A percentile compares a stretch with the other conserved stretches of the same genome.
These are phyloP conservation scores for Penicillium sp. DNA, from an alignment of 2,329 filamentous ascomycete genomes.

Conservation along the genomic window DNA sequence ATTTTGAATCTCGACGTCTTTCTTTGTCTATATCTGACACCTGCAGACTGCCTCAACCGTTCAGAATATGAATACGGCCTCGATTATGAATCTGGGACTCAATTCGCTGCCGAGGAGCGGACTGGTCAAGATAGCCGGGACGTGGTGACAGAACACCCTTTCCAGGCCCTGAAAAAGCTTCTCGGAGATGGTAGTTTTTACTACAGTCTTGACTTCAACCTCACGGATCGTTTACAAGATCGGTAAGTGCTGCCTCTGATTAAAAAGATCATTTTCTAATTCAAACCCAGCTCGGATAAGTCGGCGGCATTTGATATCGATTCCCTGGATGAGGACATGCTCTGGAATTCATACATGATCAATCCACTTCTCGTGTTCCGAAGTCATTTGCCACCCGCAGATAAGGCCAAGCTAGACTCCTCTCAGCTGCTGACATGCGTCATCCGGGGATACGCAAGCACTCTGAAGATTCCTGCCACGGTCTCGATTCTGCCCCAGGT, in stretches of 20 bases:
- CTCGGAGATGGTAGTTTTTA: constrained; percentile 94
- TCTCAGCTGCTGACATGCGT: constrained; percentile 89
- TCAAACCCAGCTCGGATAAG: constrained; percentile 63
- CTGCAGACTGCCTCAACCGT: constrained; percentile 77
- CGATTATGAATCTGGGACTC: constrained; percentile 56
- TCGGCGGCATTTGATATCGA: constrained; percentile 82
- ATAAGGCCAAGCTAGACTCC: constrained; percentile 76
- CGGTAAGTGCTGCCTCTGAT: constrained; percentile 52
- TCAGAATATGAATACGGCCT: constrained; percentile 79
- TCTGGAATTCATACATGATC: constrained; percentile 99
- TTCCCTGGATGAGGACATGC: constrained; percentile 84
- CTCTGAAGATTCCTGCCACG: constrained; percentile 77
- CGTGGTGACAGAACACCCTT: constrained; percentile 77
- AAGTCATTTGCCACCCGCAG: constrained; percentile 71
- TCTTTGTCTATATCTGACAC: constrained; percentile 2
- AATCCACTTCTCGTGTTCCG: constrained; percentile 87
- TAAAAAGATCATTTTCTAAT: constrained; percentile 17
- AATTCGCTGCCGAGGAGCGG: constrained; percentile 55
- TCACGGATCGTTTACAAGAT: constrained; percentile 90
- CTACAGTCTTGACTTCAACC: constrained; percentile 96
- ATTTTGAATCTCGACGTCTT: neutral
- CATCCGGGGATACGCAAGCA: constrained; percentile 88
- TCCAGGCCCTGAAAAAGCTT: constrained; percentile 85
- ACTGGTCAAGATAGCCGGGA: constrained; percentile 64
- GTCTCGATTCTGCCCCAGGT: constrained; percentile 68